Conservation (phyloP, 78 protist genomes). For the Creolimax fragrantissima region DNA sequence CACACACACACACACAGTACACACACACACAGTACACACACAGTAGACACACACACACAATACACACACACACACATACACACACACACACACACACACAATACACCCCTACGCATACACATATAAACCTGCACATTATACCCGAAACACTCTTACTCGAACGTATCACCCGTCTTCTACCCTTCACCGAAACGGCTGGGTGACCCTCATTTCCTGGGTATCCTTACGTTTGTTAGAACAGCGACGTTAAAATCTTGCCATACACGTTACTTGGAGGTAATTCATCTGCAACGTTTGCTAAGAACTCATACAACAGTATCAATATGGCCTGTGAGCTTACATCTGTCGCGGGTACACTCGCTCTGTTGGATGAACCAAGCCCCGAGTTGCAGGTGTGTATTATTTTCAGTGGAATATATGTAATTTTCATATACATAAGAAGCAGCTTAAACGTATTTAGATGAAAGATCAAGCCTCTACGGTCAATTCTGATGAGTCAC, state of each 20-base stretch:
- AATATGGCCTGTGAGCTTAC: neutral
- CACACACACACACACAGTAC: neutral
- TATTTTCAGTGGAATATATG: neutral
- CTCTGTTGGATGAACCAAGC: conserved; percentile 33
- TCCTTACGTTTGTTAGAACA: neutral
- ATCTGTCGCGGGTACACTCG: conserved; percentile 10
- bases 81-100: neutral
- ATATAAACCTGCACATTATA: neutral
- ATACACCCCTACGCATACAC: neutral
- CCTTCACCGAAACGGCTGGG: no score
- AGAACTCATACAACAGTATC: neutral
- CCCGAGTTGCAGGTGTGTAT: conserved; percentile 1
- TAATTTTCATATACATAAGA: neutral
- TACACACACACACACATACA: neutral
- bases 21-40: neutral
- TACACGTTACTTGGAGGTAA: neutral
- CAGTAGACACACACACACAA: neutral
- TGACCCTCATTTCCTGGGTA: neutral
- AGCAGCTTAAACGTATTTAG: no score
- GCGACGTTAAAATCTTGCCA: neutral
- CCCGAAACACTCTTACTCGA: neutral
- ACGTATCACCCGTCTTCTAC: neutral
- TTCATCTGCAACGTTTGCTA: neutral
- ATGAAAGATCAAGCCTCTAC: no score
- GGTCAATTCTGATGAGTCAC: no score